These are phyloP conservation scores for Paradendryphiella salina DNA, from an alignment of 2,329 filamentous ascomycete species.

Conservation along the genomic window DNA sequence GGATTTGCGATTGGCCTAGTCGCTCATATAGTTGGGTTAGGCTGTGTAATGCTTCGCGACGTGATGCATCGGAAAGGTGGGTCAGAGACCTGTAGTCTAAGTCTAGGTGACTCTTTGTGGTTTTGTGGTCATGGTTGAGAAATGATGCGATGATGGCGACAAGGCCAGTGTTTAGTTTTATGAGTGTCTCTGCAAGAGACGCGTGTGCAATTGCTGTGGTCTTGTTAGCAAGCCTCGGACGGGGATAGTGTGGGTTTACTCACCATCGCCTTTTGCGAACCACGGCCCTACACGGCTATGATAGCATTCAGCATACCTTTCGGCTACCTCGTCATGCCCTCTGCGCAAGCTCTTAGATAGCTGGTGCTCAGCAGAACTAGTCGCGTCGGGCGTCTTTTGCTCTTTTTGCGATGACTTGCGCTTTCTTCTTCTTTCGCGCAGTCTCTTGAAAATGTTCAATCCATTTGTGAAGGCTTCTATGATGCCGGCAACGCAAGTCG, in stretches of 20 bases:
- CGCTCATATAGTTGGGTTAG: conserved; percentile 48
- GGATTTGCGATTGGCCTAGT: conserved; percentile 44
- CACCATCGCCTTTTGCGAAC: conserved; percentile 53
- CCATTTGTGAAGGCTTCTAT: conserved; percentile 52
- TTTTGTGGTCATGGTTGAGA: conserved; percentile 44
- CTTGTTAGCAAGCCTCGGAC: background rate
- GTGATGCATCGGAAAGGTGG: conserved; percentile 51
- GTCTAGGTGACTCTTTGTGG: conserved; percentile 32
- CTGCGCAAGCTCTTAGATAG: conserved; percentile 48
- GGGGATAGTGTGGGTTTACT: conserved; percentile 17
- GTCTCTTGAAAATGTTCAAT: conserved; percentile 51
- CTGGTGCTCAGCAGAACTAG: conserved; percentile 42
- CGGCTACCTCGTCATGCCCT: conserved; percentile 50
- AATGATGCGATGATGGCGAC: conserved; percentile 53
- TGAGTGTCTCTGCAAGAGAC: conserved; percentile 51
- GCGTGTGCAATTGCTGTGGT: conserved; percentile 50
- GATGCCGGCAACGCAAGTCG: conserved; percentile 47
- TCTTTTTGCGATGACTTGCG: conserved; percentile 34
- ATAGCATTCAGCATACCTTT: conserved; percentile 49
- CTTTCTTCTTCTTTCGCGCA: conserved; percentile 43
- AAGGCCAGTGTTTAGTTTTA: conserved; percentile 54
- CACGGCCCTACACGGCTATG: conserved; percentile 40
- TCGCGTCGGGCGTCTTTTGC: conserved; percentile 20
- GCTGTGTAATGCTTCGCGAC: conserved; percentile 50
- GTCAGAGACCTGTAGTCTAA: conserved; percentile 53